Conservation (phyloP, 495 filamentous ascomycete genomes). For the Tuber borchii region DNA sequence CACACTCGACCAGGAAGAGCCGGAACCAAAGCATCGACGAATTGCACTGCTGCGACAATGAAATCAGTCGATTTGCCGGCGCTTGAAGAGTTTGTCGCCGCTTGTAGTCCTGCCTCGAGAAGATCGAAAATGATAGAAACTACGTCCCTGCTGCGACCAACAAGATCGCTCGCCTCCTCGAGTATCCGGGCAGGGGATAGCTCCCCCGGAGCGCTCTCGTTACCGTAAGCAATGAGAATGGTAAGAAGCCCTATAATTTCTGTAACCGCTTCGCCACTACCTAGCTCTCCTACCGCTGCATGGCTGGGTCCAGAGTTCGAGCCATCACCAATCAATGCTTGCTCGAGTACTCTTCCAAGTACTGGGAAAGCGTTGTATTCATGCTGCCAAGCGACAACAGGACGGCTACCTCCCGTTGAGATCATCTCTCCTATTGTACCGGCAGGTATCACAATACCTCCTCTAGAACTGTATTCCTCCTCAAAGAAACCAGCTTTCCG, state of each 20-base stretch:
- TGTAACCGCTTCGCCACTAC: conserved; percentile 50
- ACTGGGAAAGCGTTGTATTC: conserved; percentile 70
- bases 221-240: conserved; percentile 48
- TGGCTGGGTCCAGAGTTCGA: conserved; percentile 21
- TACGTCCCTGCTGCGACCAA: conserved; percentile 69
- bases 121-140: conserved; percentile 74
- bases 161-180: conserved; percentile 64
- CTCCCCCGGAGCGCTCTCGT: conserved; percentile 11
- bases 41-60: conserved; percentile 68
- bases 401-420: conserved; percentile 42
- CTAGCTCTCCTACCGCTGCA: conserved; percentile 35
- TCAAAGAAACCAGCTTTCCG: conserved; percentile 37
- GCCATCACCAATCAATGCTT: conserved; percentile 44
- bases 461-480: conserved; percentile 36
- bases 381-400: conserved; percentile 62
- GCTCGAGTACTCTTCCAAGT: conserved; percentile 66
- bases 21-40: conserved; percentile 61
- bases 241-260: conserved; percentile 62
- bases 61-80: conserved; percentile 47
- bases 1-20: conserved; percentile 77
- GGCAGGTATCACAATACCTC: conserved; percentile 52
- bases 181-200: conserved; percentile 47
- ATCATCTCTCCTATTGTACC: conserved; percentile 64
- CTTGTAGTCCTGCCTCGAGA: conserved; percentile 62
- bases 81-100: conserved; percentile 46